A percentile compares a stretch with the other conserved stretches of the same genome.
Evolutionary conservation across 176 grass and related monocot genomes (phyloP).

Genomic region (Aechmea fasciata): DNA sequence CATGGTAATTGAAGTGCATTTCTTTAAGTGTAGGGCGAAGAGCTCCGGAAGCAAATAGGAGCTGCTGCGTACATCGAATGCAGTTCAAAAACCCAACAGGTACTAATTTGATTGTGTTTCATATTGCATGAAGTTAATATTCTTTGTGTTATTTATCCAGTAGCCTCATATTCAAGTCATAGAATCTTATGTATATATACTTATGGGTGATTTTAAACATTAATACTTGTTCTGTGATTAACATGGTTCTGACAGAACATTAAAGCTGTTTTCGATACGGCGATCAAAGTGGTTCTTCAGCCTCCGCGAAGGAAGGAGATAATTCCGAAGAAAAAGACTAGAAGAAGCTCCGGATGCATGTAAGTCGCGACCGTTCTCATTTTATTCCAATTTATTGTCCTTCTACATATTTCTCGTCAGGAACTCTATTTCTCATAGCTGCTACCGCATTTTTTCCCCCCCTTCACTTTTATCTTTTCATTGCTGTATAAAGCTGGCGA

Average conservation of each 20-base stretch:
- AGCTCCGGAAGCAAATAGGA: constrained; percentile 84
- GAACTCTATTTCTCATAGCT: not conserved
- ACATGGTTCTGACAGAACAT: constrained; percentile 41
- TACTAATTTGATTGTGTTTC: not conserved
- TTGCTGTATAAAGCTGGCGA: no score
- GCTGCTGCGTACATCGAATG: constrained; percentile 75
- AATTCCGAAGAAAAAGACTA: constrained; percentile 49
- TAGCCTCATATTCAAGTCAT: no score
- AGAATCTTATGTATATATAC: no score
- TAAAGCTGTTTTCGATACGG: constrained; percentile 80
- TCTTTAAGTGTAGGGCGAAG: constrained; percentile 44
- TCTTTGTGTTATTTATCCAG: not conserved
- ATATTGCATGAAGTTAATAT: not conserved
- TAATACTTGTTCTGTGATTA: not conserved
- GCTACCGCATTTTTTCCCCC: not conserved
- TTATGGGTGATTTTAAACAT: no score
- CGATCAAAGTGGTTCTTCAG: constrained; percentile 96
- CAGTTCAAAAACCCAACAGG: constrained; percentile 90
- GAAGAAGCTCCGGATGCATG: constrained; percentile 57
- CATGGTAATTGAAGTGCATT: not conserved
- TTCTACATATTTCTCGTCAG: not conserved
- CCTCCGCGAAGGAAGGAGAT: constrained; percentile 66
- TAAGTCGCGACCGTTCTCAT: constrained; percentile 23
- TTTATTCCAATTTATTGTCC: not conserved
- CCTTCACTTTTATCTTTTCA: no score